Evolutionary conservation across 768 basidiomycete genomes (phyloP), one percentile per base, ranked within the genome.

Genomic region (Pleurotus tuber-regium): DNA sequence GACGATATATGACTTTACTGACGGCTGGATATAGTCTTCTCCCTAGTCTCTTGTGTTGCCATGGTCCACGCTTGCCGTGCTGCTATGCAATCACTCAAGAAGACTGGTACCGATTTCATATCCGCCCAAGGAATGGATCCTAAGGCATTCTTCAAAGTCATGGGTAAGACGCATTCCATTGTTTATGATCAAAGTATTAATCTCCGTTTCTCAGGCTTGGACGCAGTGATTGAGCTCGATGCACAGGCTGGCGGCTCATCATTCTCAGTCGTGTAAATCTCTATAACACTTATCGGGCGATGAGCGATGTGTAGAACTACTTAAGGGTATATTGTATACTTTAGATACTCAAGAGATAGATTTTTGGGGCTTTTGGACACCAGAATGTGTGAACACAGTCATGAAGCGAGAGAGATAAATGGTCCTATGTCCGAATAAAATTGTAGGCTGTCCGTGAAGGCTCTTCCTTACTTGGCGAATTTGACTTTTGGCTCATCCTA

Each of bases 21-120:
- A 47, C 43, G 29, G 23, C 42, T 23, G 11, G 19, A 21, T 35
- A 40, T 39, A 88, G 86, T 89, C 61, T 89, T 89, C 65, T 88
- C 86, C 8, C 71, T 89, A 5, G 84, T 86, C 2, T 88, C 86
- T 23, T 84, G 82, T 55, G 87, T 89, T 25, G 84, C 87, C 18
- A 86, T 85, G 59, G 79, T 87, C 7, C 87, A 89, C 59, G 86
- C 79, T n/a, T 78, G 87, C 49, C 84, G 87, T 42, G 80, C 80
- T n/a, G 87, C 87, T 5, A 87, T 89, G 84, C 76, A 76, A 14
- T 80, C 82, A 0, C 67, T 89, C 38, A 87, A 84, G 70, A 86
- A 86, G 70, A 88, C 86, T 2, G 87, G 87, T 6, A 89, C 87
- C 4, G 87, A 89, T 62, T 87, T 84, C 61, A 51, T 63, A 16